Base-by-base conservation (phyloP, 305 asterid genomes). In the Euphrasia arctica region DNA sequence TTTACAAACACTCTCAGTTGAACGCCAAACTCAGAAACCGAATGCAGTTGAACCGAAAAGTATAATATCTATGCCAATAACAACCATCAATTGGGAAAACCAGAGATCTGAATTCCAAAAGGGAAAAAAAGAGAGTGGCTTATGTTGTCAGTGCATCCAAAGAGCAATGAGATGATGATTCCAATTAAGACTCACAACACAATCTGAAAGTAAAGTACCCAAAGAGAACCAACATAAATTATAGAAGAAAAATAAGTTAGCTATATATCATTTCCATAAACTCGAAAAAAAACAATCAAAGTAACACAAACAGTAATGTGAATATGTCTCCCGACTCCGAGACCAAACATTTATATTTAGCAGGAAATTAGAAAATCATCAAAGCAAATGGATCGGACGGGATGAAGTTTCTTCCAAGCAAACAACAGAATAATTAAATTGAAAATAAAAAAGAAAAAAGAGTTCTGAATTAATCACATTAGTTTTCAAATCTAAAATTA, bases 21-120 rank as follows among this genome's bases (percentile, higher is more conserved):
- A 29, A 57, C 65, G 74, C 84, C 83, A 79, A 82, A 61, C 90
- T 82, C 78, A 56, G 81, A 62, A 74, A 78, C 87, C 75, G 66
- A 75, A 66, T 74, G 81, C n/a, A 50, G 67, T 8, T 31, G 77
- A 73, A 65, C 78, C 73, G 62, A 45, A 63, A 54, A 68, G 9
- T 8, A 39, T 39, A 7, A 62, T 61, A 77, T 50, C 34, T 25
- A 59, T 63, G 57, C 69, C 67, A 64, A 62, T 31, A 77, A 74
- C 59, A 51, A 73, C 78, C 89, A 85, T 83, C 75, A 84, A 83
- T 68, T 67, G 65, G 65, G 60, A 49, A 75, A 74, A 62, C 72
- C 78, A 67, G 67, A 79, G 22, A 18, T 70, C 67, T 47, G 13
- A 14, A 58, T 47, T 43, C 68, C 58, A 36, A 63, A 67, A 13